Percentiles rank a stretch among this genome's conserved stretches.
phyloP scores from a whole-genome alignment of 352 stramenopile species.

The Phytophthora crassamura region DNA sequence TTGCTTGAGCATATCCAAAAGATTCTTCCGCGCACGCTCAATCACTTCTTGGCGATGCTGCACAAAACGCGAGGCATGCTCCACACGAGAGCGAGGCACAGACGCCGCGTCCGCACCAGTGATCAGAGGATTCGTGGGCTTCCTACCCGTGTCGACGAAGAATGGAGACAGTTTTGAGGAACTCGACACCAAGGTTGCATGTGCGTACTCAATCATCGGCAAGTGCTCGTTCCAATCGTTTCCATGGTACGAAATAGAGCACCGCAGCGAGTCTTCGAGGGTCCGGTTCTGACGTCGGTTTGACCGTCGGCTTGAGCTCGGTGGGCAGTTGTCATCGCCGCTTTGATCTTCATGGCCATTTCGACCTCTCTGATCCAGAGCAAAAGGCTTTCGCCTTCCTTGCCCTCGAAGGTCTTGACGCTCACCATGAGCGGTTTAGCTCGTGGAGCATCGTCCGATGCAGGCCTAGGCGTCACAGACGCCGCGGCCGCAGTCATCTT shows the following conservation, averaged over 20 bases:
- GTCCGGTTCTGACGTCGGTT: neutral
- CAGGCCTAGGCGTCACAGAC: no score
- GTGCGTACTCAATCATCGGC: neutral
- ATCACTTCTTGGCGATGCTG: neutral
- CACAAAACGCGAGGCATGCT: neutral
- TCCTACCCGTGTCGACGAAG: neutral
- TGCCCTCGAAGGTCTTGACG: no score
- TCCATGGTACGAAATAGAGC: slow-evolving; percentile 1
- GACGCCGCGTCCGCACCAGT: neutral
- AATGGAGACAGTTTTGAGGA: slow-evolving; percentile 8
- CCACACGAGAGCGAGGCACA: neutral
- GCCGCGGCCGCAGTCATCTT: no score
- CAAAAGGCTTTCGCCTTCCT: no score
- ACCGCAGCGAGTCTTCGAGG: neutral
- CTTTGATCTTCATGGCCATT: slow-evolving; percentile 7
- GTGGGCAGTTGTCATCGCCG: slow-evolving; percentile 4
- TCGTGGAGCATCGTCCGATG: no score
- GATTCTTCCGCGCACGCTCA: neutral
- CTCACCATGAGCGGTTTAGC: no score
- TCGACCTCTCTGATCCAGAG: no score
- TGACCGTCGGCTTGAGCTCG: slow-evolving; percentile 7
- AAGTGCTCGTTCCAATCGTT: slow-evolving; percentile 8
- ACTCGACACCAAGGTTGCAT: slow-evolving; percentile 3
- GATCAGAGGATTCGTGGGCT: neutral
- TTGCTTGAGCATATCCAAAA: neutral